Evolutionary conservation across 2,329 filamentous ascomycete genomes (phyloP), one percentile per base, ranked within the genome.

Genomic region (Stenocarpella maydis): DNA sequence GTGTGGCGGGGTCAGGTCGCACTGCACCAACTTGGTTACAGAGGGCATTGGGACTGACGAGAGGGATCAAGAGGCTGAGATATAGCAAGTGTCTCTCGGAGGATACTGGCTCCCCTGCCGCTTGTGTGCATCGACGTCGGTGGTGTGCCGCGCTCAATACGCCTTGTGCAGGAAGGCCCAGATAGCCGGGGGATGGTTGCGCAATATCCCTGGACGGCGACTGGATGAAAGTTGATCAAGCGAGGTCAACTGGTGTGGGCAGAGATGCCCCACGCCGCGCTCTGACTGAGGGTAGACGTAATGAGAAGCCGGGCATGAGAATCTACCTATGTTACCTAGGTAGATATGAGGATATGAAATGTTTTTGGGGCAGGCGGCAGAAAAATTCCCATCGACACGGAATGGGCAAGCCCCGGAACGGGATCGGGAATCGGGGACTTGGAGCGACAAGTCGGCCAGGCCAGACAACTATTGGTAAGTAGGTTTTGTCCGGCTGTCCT

Each of bases 181-280:
- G 54, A 65, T 19, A 43, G 43, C 8, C 50, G 28, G 65, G 58
- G 50, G 24, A 47, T 34, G 67, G 68, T 71, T 47, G 69, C 69
- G 69, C 69, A 67, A 71, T 71, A 69, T 69, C 34, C 45, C 69
- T 71, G 39, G 43, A 64, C 54, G n/a, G 61, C 54, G 69, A 69
- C 47, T 71, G 69, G 69, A 52, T 41, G 49, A 14, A 15, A n/a
- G 26, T 60, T n/a, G 63, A 47, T 26, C 63, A 58, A 49, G 54
- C 60, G 39, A 71, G 43, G 52, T 26, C 63, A 58, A 49, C 49
- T 53, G 39, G 69, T 34, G 52, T 47, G 47, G 69, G 65, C 39
- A 60, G 28, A 41, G 31, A 52, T 54, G n/a, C 21, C 47, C 58
- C 58, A 63, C 58, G 58, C 58, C 58, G 43, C 58, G 43, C 41